These are phyloP conservation scores for Beauveria bassiana DNA, from an alignment of 2,329 filamentous ascomycete species.

Conservation along the genomic window DNA sequence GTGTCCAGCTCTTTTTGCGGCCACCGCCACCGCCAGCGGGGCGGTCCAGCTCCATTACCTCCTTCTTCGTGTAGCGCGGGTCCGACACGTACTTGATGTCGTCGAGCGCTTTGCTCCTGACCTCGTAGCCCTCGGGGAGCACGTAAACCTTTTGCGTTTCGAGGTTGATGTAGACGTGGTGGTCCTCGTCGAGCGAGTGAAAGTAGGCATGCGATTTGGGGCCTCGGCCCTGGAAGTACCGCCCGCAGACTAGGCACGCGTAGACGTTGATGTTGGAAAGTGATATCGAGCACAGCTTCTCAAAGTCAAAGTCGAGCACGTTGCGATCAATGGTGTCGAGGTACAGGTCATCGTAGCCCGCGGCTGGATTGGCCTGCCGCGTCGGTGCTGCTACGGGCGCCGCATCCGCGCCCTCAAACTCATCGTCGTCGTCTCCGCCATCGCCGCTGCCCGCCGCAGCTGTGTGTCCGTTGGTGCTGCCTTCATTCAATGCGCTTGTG, in stretches of 20 bases:
- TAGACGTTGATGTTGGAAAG: conserved; percentile 99
- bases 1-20: conserved; percentile 54
- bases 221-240: conserved; percentile 91
- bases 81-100: conserved; percentile 98
- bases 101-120: conserved; percentile 86
- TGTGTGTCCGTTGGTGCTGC: conserved; percentile 24
- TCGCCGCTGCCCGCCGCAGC: conserved; percentile 11
- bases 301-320: conserved; percentile 95
- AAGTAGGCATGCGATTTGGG: conserved; percentile 96
- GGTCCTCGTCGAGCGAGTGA: conserved; percentile 87
- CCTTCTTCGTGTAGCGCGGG: conserved; percentile 70
- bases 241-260: conserved; percentile 94
- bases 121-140: conserved; percentile 93
- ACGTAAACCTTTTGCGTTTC: conserved; percentile 86
- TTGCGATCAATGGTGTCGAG: conserved; percentile 93
- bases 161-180: conserved; percentile 99
- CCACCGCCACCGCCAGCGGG: conserved; percentile 31
- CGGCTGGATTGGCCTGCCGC: conserved; percentile 70
- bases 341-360: conserved; percentile 91
- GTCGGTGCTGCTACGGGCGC: conserved; percentile 35
- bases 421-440: conserved; percentile 30
- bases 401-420: conserved; percentile 32
- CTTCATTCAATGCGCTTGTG: conserved; percentile 20
- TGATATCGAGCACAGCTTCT: conserved; percentile 94
- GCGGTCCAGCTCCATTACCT: conserved; percentile 74